Conservation (phyloP, 768 basidiomycete genomes). For the Calocybe gangraenosa region DNA sequence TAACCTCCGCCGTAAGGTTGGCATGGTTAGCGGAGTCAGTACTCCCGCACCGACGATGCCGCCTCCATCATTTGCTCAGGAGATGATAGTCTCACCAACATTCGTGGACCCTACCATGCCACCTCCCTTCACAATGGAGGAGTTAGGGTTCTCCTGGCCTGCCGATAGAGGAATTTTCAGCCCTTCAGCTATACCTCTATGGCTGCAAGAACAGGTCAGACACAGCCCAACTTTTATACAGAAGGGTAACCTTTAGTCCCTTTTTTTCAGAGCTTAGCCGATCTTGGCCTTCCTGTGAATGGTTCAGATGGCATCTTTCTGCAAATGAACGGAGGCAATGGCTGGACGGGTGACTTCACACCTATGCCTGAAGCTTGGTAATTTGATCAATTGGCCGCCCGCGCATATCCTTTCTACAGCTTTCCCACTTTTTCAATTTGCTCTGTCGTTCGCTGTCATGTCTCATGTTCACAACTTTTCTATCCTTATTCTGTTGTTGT, state of each 20-base stretch:
- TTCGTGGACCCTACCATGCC: conserved; percentile 51
- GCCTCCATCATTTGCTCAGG: conserved; percentile 49
- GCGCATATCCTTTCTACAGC: neutral
- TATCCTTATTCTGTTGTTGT: too few relatives aligned
- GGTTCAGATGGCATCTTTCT: conserved; percentile 91
- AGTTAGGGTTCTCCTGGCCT: conserved; percentile 77
- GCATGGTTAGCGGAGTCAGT: conserved; percentile 47
- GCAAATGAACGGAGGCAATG: conserved; percentile 62
- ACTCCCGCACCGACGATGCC: conserved; percentile 48
- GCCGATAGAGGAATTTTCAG: conserved; percentile 62
- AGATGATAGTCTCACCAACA: conserved; percentile 57
- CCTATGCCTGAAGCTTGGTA: conserved; percentile 85
- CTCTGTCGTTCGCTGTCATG: neutral
- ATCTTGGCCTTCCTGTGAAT: conserved; percentile 88
- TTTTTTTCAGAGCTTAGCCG: conserved; percentile 65
- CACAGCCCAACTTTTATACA: neutral
- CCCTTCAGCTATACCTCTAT: conserved; percentile 79
- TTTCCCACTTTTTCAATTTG: neutral
- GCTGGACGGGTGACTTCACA: conserved; percentile 74
- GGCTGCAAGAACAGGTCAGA: conserved; percentile 88
- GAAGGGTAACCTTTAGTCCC: conserved; percentile 3
- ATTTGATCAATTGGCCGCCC: conserved; percentile 16
- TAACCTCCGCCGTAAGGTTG: conserved; percentile 85
- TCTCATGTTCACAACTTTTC: neutral
- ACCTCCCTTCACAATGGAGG: conserved; percentile 78